A percentile compares a stretch with the other conserved stretches of the same genome.
phyloP scores from a whole-genome alignment of 176 grass and related monocot species.

The Hyparrhenia diplandra region DNA sequence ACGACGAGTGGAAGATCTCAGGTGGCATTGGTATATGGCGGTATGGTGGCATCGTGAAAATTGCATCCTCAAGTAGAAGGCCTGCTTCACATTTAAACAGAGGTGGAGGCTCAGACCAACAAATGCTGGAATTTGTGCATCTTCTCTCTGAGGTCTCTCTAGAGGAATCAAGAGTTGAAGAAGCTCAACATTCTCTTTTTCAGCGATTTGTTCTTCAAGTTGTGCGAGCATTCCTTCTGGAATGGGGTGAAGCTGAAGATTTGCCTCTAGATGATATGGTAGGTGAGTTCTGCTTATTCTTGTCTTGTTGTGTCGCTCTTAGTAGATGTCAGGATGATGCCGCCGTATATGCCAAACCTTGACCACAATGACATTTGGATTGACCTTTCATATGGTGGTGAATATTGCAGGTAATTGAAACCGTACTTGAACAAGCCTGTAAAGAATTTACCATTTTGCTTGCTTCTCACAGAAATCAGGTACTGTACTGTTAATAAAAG shows the following conservation, averaged over 20 bases:
- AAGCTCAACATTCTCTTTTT: conserved; percentile 49
- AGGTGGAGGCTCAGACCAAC: conserved; percentile 46
- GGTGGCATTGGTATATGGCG: conserved; percentile 84
- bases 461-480: conserved; percentile 64
- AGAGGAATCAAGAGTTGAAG: conserved; percentile 53
- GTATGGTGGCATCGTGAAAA: conserved; percentile 77
- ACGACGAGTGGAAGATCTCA: conserved; percentile 79
- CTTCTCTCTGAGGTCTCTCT: conserved; percentile 60
- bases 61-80: conserved; percentile 53
- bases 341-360: neutral
- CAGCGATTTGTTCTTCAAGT: conserved; percentile 57
- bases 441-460: conserved; percentile 64
- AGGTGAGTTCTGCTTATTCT: conserved; percentile 52
- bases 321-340: neutral
- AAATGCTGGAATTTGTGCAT: conserved; percentile 74
- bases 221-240: conserved; percentile 54
- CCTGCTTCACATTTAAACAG: conserved; percentile 36
- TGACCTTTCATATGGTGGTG: neutral
- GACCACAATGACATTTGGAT: neutral
- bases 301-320: neutral
- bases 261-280: conserved; percentile 29
- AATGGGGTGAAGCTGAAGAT: conserved; percentile 52
- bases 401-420: conserved; percentile 59
- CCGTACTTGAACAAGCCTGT: conserved; percentile 57
- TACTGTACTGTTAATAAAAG: neutral